Evolutionary conservation across 345 rosid species (phyloP).

Genomic region (Stellera chamaejasme): DNA sequence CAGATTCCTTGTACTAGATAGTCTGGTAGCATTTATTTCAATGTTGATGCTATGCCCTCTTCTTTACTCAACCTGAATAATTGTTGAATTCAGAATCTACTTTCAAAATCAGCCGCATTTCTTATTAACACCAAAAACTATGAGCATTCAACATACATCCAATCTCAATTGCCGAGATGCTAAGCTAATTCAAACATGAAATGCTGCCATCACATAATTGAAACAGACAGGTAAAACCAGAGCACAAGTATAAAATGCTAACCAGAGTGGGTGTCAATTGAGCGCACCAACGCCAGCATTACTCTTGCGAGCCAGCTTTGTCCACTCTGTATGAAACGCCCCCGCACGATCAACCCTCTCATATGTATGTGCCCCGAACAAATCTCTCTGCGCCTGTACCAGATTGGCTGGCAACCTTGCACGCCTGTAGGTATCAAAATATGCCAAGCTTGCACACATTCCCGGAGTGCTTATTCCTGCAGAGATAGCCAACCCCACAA

Average conservation of each 20-base stretch:
- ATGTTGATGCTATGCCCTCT: no score
- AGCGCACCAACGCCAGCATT: constrained; percentile 37
- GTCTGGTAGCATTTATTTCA: no score
- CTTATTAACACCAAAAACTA: constrained; percentile 34
- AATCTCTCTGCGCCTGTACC: constrained; percentile 97
- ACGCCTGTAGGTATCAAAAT: constrained; percentile 91
- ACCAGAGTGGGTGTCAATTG: constrained; percentile 27
- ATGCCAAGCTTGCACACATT: constrained; percentile 93
- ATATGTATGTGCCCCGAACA: constrained; percentile 95
- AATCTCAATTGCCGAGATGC: constrained; percentile 19
- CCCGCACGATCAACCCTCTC: constrained; percentile 87
- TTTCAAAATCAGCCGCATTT: constrained; percentile 29
- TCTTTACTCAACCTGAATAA: no score
- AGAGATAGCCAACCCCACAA: constrained; percentile 79
- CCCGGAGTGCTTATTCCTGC: constrained; percentile 97
- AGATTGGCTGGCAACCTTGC: constrained; percentile 85
- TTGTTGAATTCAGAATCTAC: background rate
- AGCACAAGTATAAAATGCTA: background rate
- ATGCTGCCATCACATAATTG: constrained; percentile 13
- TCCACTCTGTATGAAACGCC: constrained; percentile 82
- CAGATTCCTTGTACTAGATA: no score
- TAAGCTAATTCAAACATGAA: constrained; percentile 16
- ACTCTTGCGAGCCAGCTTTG: constrained; percentile 66
- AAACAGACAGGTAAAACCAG: constrained; percentile 15
- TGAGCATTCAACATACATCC: constrained; percentile 18